These are phyloP conservation scores for Mediolabrus comicus DNA, from an alignment of 108 stramenopile species.

Conservation along the genomic window DNA sequence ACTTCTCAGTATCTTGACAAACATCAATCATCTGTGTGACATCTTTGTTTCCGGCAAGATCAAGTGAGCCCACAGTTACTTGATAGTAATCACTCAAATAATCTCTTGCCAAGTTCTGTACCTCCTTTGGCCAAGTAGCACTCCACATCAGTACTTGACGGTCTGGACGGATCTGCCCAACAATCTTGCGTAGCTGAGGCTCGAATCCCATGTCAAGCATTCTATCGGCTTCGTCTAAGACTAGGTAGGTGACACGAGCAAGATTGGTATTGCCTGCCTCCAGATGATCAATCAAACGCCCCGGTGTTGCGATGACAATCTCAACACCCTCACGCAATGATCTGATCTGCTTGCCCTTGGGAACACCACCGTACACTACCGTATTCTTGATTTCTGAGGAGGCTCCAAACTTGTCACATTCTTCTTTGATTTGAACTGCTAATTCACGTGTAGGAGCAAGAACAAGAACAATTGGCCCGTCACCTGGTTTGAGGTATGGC, in stretches of 20 bases:
- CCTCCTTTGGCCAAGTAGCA: slow-evolving; percentile 98
- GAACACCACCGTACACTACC: slow-evolving; percentile 98
- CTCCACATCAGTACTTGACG: slow-evolving; percentile 99
- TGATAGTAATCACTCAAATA: slow-evolving; percentile 91
- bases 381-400: slow-evolving; percentile 96
- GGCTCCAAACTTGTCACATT: slow-evolving; percentile 98
- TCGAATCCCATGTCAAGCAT: slow-evolving; percentile 99
- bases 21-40: slow-evolving; percentile 96
- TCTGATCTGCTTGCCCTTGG: slow-evolving; percentile 81
- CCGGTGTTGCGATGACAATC: slow-evolving; percentile 98
- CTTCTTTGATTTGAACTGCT: slow-evolving; percentile 98
- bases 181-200: slow-evolving; percentile 97
- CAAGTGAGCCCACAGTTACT: slow-evolving; percentile 98
- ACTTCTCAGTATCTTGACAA: slow-evolving; percentile 92
- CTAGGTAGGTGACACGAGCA: slow-evolving; percentile 95
- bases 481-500: slow-evolving; percentile 97
- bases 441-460: slow-evolving; percentile 99
- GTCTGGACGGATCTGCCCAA: slow-evolving; percentile 94
- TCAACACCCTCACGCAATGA: slow-evolving; percentile 87
- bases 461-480: slow-evolving; percentile 98
- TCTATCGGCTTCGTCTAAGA: slow-evolving; percentile 95
- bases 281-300: slow-evolving; percentile 97
- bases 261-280: slow-evolving; percentile 95
- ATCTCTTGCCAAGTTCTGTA: slow-evolving; percentile 92
- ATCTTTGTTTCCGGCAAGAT: slow-evolving; percentile 96